Evolutionary conservation across 805 yeast species (phyloP).

Genomic region (Metschnikowia kofuensis): DNA sequence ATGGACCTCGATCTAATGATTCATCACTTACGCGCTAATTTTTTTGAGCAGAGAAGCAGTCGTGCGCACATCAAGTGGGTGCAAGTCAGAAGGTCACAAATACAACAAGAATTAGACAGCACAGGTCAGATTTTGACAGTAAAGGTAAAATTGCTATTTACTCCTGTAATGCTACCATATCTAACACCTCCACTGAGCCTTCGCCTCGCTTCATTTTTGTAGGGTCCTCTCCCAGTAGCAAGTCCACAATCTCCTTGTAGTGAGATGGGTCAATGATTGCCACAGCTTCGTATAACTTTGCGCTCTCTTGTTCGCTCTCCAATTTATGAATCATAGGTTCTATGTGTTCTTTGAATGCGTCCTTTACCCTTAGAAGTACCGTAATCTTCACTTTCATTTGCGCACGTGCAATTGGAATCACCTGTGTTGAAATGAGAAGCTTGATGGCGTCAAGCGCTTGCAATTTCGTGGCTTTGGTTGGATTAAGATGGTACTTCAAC

Average conservation of each 20-base stretch:
- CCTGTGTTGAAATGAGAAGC: slow-evolving; percentile 68
- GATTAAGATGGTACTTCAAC: slow-evolving; percentile 72
- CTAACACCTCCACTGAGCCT: slow-evolving; percentile 78
- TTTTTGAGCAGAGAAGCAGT: not conserved
- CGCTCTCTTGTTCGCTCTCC: slow-evolving; percentile 42
- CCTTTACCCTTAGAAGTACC: slow-evolving; percentile 50
- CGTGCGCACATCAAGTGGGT: slow-evolving; percentile 3
- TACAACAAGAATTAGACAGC: not conserved
- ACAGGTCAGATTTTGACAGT: not conserved
- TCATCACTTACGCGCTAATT: not conserved
- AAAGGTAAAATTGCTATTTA: not conserved
- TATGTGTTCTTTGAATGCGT: slow-evolving; percentile 30
- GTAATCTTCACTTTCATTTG: slow-evolving; percentile 82
- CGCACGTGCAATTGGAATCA: slow-evolving; percentile 92
- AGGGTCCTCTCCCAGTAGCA: slow-evolving; percentile 46
- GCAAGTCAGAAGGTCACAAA: not conserved
- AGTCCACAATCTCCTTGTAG: slow-evolving; percentile 66
- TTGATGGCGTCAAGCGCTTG: slow-evolving; percentile 93
- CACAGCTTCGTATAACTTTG: slow-evolving; percentile 39
- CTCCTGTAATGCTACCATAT: slow-evolving; percentile 81
- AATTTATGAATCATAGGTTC: slow-evolving; percentile 34
- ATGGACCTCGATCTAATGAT: not conserved
- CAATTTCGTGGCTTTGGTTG: slow-evolving; percentile 72
- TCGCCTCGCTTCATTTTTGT: slow-evolving; percentile 47
- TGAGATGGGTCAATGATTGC: slow-evolving; percentile 84